Evolutionary conservation across 352 stramenopile genomes (phyloP).

Genomic region (Phytophthora lateralis): DNA sequence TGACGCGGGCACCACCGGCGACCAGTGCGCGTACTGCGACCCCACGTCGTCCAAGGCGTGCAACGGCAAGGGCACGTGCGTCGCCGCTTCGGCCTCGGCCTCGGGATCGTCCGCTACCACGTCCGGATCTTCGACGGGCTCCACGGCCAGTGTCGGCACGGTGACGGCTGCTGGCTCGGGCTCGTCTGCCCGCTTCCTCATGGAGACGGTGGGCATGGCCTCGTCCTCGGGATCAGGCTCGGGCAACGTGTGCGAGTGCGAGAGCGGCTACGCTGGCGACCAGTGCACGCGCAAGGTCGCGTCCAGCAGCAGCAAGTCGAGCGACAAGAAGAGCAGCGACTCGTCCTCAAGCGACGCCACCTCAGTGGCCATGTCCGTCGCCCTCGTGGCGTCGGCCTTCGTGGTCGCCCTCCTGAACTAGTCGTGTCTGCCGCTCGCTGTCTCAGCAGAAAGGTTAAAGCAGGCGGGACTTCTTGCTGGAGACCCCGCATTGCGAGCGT

Average conservation of each 20-base stretch:
- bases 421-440: slow-evolving; percentile 16
- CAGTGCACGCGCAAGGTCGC: slow-evolving; percentile 64
- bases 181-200: slow-evolving; percentile 34
- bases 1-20: slow-evolving; percentile 56
- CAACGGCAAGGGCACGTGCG: slow-evolving; percentile 62
- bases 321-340: slow-evolving; percentile 30
- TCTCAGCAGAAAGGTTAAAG: slow-evolving; percentile 24
- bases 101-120: slow-evolving; percentile 28
- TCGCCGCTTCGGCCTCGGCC: slow-evolving; percentile 30
- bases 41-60: slow-evolving; percentile 55
- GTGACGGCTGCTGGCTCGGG: slow-evolving; percentile 22
- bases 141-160: slow-evolving; percentile 14
- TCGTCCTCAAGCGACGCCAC: slow-evolving; percentile 35
- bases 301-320: slow-evolving; percentile 28
- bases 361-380: slow-evolving; percentile 34
- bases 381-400: slow-evolving; percentile 37
- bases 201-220: slow-evolving; percentile 33
- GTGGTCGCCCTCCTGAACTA: slow-evolving; percentile 50
- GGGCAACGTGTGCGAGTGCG: slow-evolving; percentile 57
- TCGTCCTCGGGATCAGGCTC: slow-evolving; percentile 31
- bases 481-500: slow-evolving; percentile 2
- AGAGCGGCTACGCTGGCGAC: slow-evolving; percentile 59
- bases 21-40: slow-evolving; percentile 79
- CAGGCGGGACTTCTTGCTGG: not conserved
- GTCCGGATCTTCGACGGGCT: slow-evolving; percentile 31